phyloP scores from a whole-genome alignment of 2,329 filamentous ascomycete species.

The Ceratocystiopsis sp. region DNA sequence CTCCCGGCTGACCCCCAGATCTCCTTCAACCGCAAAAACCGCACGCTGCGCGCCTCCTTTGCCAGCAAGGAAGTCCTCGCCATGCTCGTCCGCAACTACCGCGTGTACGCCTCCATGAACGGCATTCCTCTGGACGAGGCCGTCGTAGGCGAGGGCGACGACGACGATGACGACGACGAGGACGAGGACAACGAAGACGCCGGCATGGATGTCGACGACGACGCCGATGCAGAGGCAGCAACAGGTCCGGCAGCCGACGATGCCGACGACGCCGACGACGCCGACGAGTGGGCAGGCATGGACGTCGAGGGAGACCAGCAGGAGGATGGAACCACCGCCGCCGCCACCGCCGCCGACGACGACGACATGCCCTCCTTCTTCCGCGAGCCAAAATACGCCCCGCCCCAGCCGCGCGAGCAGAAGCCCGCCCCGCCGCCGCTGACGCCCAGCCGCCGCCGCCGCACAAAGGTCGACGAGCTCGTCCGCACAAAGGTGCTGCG shows the following conservation, averaged over 20 bases:
- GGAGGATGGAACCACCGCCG: conserved; percentile 21
- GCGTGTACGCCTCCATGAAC: conserved; percentile 78
- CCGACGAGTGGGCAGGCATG: conserved; percentile 46
- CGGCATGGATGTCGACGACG: conserved; percentile 24
- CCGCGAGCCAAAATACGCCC: conserved; percentile 35
- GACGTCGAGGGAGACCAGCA: conserved; percentile 17
- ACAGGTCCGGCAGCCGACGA: conserved; percentile 22
- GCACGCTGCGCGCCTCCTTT: conserved; percentile 64
- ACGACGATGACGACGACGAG: conserved; percentile 23
- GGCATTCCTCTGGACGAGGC: conserved; percentile 62
- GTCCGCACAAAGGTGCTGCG: conserved; percentile 77
- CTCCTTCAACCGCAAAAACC: conserved; percentile 74
- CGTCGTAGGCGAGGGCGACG: conserved; percentile 25
- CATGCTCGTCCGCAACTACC: conserved; percentile 76
- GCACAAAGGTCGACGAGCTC: conserved; percentile 62
- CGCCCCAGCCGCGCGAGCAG: conserved; percentile 37
- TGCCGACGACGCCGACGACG: conserved; percentile 30
- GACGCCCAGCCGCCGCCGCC: conserved; percentile 54
- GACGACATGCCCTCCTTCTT: conserved; percentile 69
- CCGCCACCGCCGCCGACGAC: conserved; percentile 32
- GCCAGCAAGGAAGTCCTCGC: conserved; percentile 65
- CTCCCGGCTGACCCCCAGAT: conserved; percentile 29
- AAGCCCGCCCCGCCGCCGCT: conserved; percentile 26
- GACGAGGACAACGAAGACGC: conserved; percentile 33
- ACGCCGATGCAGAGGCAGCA: conserved; percentile 30